Base-by-base conservation (phyloP, 768 basidiomycete species). In the Russula dissimulans region DNA sequence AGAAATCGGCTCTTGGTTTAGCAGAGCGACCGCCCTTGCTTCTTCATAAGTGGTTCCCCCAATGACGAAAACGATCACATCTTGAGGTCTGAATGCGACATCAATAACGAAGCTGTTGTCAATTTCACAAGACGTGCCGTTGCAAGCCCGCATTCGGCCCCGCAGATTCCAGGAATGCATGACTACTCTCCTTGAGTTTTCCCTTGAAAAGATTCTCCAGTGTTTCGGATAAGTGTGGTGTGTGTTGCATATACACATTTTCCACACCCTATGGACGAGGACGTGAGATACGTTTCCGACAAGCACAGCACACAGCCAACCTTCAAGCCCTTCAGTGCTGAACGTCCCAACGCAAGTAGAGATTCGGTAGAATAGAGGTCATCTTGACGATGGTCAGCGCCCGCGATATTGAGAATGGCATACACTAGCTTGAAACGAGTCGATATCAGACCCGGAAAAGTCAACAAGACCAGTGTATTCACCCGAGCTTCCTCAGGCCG, bases 171-270 rank as follows among this genome's bases (percentile, higher is more conserved):
- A 94, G 66, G 77, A 93, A 98, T 2, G 95, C 94, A 72, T 98
- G 91, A 61, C 84, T 93, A 3, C 85, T 80, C 65, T 99, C 97
- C 66, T 83, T 85, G 60, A 99, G 72, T 56, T 87, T 79, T 10
- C 94, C 95, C 69, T 84, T 91, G 68, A 95, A 81, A 4, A 99
- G 74, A 54, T 89, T 81, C 67, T 99, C 97, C 15, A 98, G 74
- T 3, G 95, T 98, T 69, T 97, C 88, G 1, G 89, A 85, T 5
- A 99, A 77, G 72, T 95, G 94, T 7, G 97, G 97, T 15, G 85
- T 86, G 67, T 98, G 97, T 67, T 98, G 97, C 57, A 93, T 99
- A 71, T 97, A 99, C 15, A 98, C 95, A 68, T 99, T 99, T 74
- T 99, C 97, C 4, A 98, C 95, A 3, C 97, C 97, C 91, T 95